Percentiles rank a stretch among this genome's conserved stretches.
Conservation (phyloP, 768 basidiomycete species). For the Lepiota venenata region DNA sequence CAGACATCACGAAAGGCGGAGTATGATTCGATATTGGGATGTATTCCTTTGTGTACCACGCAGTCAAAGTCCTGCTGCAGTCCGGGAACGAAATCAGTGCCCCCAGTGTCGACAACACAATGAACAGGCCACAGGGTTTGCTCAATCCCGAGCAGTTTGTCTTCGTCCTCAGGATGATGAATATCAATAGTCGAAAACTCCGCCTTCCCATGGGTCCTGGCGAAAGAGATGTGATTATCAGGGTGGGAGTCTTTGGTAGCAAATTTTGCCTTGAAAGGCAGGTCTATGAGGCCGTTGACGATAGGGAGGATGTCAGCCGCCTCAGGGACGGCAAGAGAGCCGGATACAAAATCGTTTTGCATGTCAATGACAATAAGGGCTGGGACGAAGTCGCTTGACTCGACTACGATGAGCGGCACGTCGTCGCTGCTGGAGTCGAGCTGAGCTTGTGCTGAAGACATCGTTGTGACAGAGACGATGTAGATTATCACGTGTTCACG, state of each 20-base stretch:
- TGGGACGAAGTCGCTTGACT: slow-evolving; percentile 28
- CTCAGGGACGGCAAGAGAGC: slow-evolving; percentile 66
- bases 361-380: slow-evolving; percentile 75
- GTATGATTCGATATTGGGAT: slow-evolving; percentile 68
- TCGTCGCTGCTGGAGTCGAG: neutral
- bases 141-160: slow-evolving; percentile 27
- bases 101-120: slow-evolving; percentile 59
- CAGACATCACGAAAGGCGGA: slow-evolving; percentile 73
- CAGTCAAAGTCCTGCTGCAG: slow-evolving; percentile 41
- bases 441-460: neutral
- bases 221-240: slow-evolving; percentile 68
- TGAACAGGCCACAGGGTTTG: slow-evolving; percentile 83
- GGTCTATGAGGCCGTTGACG: slow-evolving; percentile 54
- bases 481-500: neutral
- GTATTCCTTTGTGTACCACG: slow-evolving; percentile 51
- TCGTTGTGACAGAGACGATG: neutral
- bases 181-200: slow-evolving; percentile 39
- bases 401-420: neutral
- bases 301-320: slow-evolving; percentile 54
- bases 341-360: slow-evolving; percentile 81
- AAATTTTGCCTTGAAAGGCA: slow-evolving; percentile 49
- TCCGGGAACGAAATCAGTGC: slow-evolving; percentile 57
- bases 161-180: slow-evolving; percentile 35
- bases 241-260: slow-evolving; percentile 63
- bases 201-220: slow-evolving; percentile 35